Conservation (phyloP, 2,329 filamentous ascomycete species). For the Fusarium zealandicum region DNA sequence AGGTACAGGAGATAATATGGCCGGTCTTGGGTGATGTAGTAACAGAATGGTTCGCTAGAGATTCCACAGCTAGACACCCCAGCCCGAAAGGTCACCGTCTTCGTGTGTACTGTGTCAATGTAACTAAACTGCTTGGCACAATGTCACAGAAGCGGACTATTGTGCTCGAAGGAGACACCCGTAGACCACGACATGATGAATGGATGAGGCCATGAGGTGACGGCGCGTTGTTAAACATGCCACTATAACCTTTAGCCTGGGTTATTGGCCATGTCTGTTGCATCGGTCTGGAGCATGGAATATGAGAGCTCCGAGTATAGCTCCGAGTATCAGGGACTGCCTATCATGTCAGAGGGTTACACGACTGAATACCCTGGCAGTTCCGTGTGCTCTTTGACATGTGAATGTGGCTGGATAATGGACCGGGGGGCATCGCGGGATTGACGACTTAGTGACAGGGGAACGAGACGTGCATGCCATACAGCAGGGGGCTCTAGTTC, state of each 20-base stretch:
- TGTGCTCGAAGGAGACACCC: background rate
- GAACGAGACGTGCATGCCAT: constrained; percentile 28
- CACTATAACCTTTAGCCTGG: constrained; percentile 11
- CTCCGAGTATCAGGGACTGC: constrained; percentile 1
- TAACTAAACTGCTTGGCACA: background rate
- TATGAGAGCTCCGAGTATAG: no score
- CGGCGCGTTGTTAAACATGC: constrained; percentile 25
- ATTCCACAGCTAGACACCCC: background rate
- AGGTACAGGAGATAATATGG: constrained; percentile 2
- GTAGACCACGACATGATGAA: constrained; percentile 4
- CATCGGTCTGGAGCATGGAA: constrained; percentile 11
- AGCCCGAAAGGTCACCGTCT: constrained; percentile 11
- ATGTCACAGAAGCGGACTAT: constrained; percentile 6
- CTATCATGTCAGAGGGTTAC: constrained; percentile 15
- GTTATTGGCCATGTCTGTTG: constrained; percentile 15
- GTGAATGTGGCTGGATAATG: constrained; percentile 45
- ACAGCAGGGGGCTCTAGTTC: constrained; percentile 17
- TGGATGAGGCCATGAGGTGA: constrained; percentile 32
- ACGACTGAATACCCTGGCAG: constrained; percentile 4
- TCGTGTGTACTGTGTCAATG: constrained; percentile 1
- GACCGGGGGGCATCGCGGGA: constrained; percentile 10
- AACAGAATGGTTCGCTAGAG: background rate
- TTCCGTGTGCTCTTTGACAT: constrained; percentile 38
- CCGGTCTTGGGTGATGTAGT: constrained; percentile 1
- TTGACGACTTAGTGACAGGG: constrained; percentile 23